These are phyloP conservation scores for Aphanomyces stellatus DNA, from an alignment of 352 stramenopile species.

Conservation along the genomic window DNA sequence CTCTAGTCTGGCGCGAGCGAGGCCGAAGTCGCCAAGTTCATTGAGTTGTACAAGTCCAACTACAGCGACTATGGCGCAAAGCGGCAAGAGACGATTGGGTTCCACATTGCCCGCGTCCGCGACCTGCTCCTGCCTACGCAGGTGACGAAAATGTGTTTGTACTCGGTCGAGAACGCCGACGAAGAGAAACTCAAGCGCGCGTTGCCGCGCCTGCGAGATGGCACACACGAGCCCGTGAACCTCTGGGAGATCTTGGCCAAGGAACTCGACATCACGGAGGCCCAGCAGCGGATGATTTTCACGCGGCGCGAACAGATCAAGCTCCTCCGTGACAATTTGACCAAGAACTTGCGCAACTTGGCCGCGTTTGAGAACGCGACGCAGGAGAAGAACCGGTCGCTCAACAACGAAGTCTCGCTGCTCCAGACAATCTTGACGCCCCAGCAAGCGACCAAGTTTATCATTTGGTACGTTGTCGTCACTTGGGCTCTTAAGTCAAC, in stretches of 20 bases:
- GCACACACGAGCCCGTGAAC: constrained; percentile 29
- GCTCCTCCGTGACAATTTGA: constrained; percentile 55
- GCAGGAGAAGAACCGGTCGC: constrained; percentile 67
- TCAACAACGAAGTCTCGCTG: constrained; percentile 57
- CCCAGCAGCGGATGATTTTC: constrained; percentile 60
- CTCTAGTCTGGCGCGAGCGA: constrained; percentile 31
- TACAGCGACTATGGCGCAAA: constrained; percentile 76
- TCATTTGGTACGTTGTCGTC: constrained; percentile 42
- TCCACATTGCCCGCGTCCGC: constrained; percentile 57
- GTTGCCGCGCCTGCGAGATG: constrained; percentile 21
- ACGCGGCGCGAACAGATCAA: constrained; percentile 48
- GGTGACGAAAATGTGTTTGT: constrained; percentile 69
- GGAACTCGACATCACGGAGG: constrained; percentile 53
- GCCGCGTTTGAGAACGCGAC: constrained; percentile 61
- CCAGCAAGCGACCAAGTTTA: constrained; percentile 74
- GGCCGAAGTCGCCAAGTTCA: constrained; percentile 62
- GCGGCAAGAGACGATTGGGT: constrained; percentile 58
- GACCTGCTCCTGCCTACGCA: constrained; percentile 68
- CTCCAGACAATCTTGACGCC: constrained; percentile 68
- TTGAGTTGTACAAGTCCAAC: constrained; percentile 78
- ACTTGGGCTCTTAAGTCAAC: background rate
- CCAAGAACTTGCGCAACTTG: constrained; percentile 59
- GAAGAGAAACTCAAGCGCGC: constrained; percentile 49
- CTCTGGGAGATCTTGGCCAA: constrained; percentile 66
- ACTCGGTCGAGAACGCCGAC: constrained; percentile 67